Evolutionary conservation across 1,139 yeast species (phyloP).

Genomic region (Pichia sp.): DNA sequence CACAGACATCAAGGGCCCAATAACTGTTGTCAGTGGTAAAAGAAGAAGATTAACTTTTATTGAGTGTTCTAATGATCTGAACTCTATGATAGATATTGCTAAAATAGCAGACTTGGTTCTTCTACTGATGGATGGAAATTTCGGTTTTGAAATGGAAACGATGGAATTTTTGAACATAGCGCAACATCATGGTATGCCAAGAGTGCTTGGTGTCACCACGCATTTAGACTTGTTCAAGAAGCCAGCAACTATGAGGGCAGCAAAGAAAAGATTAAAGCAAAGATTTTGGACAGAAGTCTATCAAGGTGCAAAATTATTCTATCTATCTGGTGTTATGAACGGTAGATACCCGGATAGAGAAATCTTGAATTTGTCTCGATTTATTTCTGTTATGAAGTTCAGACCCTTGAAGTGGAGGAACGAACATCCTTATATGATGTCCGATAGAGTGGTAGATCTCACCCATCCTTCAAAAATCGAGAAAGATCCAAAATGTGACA

Average conservation of each 20-base stretch:
- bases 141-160: conserved; percentile 98
- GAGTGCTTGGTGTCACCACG: conserved; percentile 92
- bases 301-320: conserved; percentile 94
- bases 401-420: conserved; percentile 98
- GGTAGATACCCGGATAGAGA: conserved; percentile 98
- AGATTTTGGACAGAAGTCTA: conserved; percentile 99
- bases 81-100: conserved; percentile 94
- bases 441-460: conserved; percentile 90
- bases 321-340: conserved; percentile 90
- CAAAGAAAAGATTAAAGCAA: conserved; percentile 87
- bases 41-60: conserved; percentile 87
- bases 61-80: conserved; percentile 88
- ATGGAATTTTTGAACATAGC: conserved; percentile 97
- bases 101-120: conserved; percentile 91
- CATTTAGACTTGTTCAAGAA: conserved; percentile 92
- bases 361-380: conserved; percentile 82
- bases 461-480: conserved; percentile 87
- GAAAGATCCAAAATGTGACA: conserved; percentile 73
- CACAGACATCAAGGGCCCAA: conserved; percentile 87
- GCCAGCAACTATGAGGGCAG: conserved; percentile 82
- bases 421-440: conserved; percentile 91
- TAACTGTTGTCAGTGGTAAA: conserved; percentile 96
- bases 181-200: conserved; percentile 98
- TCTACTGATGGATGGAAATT: conserved; percentile 89
- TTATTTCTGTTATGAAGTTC: conserved; percentile 95